These are phyloP conservation scores for Claviceps monticola DNA, from an alignment of 2,329 filamentous ascomycete genomes.

Conservation along the genomic window DNA sequence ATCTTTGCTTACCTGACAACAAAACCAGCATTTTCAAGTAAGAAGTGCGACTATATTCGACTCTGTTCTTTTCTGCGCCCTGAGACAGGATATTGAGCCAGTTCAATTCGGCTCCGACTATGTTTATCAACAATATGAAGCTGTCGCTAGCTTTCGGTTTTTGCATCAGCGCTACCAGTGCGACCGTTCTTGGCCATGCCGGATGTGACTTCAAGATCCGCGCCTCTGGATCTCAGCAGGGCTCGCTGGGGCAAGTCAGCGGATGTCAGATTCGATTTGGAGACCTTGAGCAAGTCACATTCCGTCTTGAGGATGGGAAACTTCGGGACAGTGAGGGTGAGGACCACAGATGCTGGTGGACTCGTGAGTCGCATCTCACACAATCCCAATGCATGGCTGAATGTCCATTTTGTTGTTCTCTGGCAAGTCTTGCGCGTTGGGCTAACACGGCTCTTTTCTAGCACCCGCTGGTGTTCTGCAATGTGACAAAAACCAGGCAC, in stretches of 20 bases:
- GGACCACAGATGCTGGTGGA: slow-evolving; percentile 49
- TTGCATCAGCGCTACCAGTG: slow-evolving; percentile 7
- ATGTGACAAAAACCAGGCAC: slow-evolving; percentile 40
- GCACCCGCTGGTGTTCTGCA: slow-evolving; percentile 45
- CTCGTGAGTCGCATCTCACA: slow-evolving; percentile 25
- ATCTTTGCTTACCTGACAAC: background rate
- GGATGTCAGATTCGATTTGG: slow-evolving; percentile 45
- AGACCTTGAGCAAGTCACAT: slow-evolving; percentile 33
- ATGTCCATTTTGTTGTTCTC: no score
- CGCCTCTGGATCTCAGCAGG: slow-evolving; percentile 30
- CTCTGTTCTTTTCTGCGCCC: no score
- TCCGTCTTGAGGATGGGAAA: slow-evolving; percentile 38
- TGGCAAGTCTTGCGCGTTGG: background rate
- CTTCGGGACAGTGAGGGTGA: slow-evolving; percentile 40
- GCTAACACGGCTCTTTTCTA: slow-evolving; percentile 10
- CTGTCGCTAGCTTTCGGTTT: slow-evolving; percentile 7
- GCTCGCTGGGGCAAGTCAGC: slow-evolving; percentile 43
- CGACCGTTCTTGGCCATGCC: slow-evolving; percentile 6
- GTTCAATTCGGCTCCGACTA: background rate
- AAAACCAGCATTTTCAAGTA: background rate
- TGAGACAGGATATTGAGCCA: no score
- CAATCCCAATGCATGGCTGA: no score
- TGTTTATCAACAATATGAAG: background rate
- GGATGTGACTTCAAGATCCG: slow-evolving; percentile 32
- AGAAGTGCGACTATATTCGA: no score